Percentiles rank a stretch among this genome's conserved stretches.
These are phyloP conservation scores for Candida parachauliodes DNA, from an alignment of 805 yeast genomes.

Conservation along the genomic window DNA sequence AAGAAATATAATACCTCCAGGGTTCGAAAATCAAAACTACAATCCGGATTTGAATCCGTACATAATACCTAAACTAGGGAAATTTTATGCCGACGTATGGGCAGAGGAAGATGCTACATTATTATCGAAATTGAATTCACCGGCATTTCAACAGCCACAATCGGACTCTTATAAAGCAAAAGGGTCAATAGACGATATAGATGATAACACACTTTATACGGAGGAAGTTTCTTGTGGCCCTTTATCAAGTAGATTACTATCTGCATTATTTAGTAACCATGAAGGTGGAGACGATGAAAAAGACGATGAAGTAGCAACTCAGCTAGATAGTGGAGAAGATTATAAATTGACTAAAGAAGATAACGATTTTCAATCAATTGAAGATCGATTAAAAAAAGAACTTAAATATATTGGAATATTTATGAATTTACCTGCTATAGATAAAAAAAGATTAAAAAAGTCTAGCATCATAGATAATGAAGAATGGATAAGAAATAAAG, in stretches of 20 bases:
- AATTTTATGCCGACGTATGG: constrained; percentile 80
- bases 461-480: constrained; percentile 49
- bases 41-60: constrained; percentile 71
- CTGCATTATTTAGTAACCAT: constrained; percentile 65
- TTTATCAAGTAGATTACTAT: constrained; percentile 71
- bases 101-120: constrained; percentile 66
- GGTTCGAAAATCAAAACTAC: constrained; percentile 42
- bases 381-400: constrained; percentile 84
- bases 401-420: constrained; percentile 87
- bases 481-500: constrained; percentile 72
- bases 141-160: constrained; percentile 42
- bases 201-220: constrained; percentile 62
- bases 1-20: constrained; percentile 55
- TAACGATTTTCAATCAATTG: constrained; percentile 76
- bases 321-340: constrained; percentile 29
- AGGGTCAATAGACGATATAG: constrained; percentile 54
- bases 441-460: constrained; percentile 14
- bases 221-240: constrained; percentile 90
- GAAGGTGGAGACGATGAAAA: constrained; percentile 22
- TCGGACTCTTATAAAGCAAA: constrained; percentile 50
- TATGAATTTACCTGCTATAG: constrained; percentile 46
- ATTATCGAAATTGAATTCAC: constrained; percentile 43
- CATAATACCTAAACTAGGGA: constrained; percentile 82
- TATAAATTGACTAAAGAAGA: constrained; percentile 41
- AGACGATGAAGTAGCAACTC: constrained; percentile 35